These are phyloP conservation scores for Thelephora ganbajun DNA, from an alignment of 768 basidiomycete species.

Conservation along the genomic window DNA sequence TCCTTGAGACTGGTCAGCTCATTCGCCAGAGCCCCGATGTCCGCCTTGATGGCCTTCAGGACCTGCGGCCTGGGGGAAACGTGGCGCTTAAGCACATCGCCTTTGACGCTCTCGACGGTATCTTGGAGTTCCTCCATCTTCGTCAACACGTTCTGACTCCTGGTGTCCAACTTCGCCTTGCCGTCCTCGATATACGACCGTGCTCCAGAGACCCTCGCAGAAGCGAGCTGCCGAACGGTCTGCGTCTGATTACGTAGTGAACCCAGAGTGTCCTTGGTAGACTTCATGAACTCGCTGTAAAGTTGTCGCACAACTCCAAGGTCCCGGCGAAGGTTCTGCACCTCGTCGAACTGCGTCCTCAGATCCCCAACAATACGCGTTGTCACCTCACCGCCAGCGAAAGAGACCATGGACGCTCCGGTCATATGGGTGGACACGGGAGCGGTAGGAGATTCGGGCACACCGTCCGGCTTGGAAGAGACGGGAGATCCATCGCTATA, in stretches of 20 bases:
- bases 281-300: conserved; percentile 86
- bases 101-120: conserved; percentile 74
- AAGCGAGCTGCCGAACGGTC: conserved; percentile 78
- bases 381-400: conserved; percentile 49
- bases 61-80: conserved; percentile 67
- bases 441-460: conserved; percentile 13
- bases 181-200: conserved; percentile 83
- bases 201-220: conserved; percentile 68
- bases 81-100: conserved; percentile 83
- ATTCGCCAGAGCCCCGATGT: conserved; percentile 46
- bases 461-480: conserved; percentile 12
- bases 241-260: conserved; percentile 73
- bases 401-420: conserved; percentile 51
- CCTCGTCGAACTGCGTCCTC: conserved; percentile 88
- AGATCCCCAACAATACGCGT: conserved; percentile 69
- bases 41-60: conserved; percentile 58
- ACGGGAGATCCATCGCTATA: conserved; percentile 19
- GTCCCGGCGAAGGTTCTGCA: conserved; percentile 87
- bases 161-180: conserved; percentile 79
- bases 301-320: conserved; percentile 88
- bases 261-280: conserved; percentile 76
- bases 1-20: conserved; percentile 69
- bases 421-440: conserved; percentile 49
- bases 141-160: conserved; percentile 82
- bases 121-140: conserved; percentile 91